Base-by-base conservation (phyloP, 208 protist species). In the Acanthamoeba polyphaga region DNA sequence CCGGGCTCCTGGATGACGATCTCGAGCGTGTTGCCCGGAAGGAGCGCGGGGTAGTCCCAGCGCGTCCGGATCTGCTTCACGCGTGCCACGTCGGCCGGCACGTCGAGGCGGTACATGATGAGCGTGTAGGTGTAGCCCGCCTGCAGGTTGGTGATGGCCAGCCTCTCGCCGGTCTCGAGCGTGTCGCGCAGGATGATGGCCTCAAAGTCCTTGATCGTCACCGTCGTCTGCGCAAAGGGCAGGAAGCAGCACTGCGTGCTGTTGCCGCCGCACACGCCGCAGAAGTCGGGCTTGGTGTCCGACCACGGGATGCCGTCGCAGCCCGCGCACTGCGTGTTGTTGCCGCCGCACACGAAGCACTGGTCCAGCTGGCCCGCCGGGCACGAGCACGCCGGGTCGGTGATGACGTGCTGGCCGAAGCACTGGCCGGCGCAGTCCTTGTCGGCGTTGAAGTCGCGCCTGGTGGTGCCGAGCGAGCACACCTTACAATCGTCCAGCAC, bases 211-310 rank as follows among this genome's bases (percentile, higher is more conserved):
- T 38, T 60, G 80, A 88, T 88, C 12, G 80, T 88, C 27, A n/a
- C 80, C 80, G 80, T 46, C 29, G 80, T 88, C 80, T 88, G 80
- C 27, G 80, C 80, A n/a, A 88, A 88, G 13, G 80, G 51, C 51
- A 88, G 80, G 80, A 88, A 88, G 80, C 80, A 88, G 68, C 89
- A 82, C 15, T 9, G 12, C 38, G 90, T 94, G 90, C 53, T 82
- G 68, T 76, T 82, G 90, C 90, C 90, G 68, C 90, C 68, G 90
- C 90, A 94, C 70, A 84, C 90, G 32, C 90, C 90, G 90, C 90
- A 94, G 68, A 76, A 70, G 90, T 94, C 90, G 10, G 34, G 10
- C 43, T 12, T 29, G 22, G 22, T 55, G 19, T 15, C 27, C 13
- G 90, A 94, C 27, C 34, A 53, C 17, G 89, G 68, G 29, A 94